These are phyloP conservation scores for Erythrophleum ivorense DNA, from an alignment of 331 rosid genomes.

Conservation along the genomic window DNA sequence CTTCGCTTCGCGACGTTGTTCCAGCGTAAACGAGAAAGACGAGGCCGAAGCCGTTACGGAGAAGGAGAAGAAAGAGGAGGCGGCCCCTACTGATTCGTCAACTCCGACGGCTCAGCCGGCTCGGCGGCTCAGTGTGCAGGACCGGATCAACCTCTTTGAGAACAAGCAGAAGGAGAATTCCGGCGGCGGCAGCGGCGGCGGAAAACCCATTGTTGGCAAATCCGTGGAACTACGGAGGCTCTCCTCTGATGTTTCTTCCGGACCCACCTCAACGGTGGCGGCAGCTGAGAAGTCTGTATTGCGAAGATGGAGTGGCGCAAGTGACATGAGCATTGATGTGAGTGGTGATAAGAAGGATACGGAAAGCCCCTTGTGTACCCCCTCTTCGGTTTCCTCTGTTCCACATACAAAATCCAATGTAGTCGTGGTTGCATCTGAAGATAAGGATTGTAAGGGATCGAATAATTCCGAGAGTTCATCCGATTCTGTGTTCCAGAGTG, in stretches of 20 bases:
- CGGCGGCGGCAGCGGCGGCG: constrained; percentile 49
- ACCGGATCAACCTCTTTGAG: constrained; percentile 93
- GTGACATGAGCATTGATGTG: constrained; percentile 94
- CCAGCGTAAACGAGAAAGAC: constrained; percentile 50
- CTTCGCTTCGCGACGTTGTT: constrained; percentile 43
- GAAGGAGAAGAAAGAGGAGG: constrained; percentile 44
- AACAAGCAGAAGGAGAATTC: constrained; percentile 88
- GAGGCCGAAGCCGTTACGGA: constrained; percentile 43
- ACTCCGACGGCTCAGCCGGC: constrained; percentile 52
- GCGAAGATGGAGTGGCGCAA: constrained; percentile 92
- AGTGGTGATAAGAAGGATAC: constrained; percentile 72
- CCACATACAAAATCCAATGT: constrained; percentile 41
- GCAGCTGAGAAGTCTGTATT: constrained; percentile 55
- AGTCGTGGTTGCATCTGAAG: constrained; percentile 40
- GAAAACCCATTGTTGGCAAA: constrained; percentile 66
- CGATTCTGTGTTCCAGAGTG: constrained; percentile 34
- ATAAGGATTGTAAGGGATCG: constrained; percentile 44
- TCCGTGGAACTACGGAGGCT: constrained; percentile 72
- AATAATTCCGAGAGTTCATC: constrained; percentile 27
- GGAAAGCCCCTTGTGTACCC: constrained; percentile 74
- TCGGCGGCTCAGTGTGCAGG: constrained; percentile 95
- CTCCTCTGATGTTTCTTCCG: constrained; percentile 59
- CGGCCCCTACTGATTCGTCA: constrained; percentile 37
- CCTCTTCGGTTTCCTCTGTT: constrained; percentile 59
- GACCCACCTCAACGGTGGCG: constrained; percentile 12